Percentiles rank a stretch among this genome's conserved stretches.
These are phyloP conservation scores for Zygotorulaspora mrakii DNA, from an alignment of 1,139 yeast species.

Conservation along the genomic window DNA sequence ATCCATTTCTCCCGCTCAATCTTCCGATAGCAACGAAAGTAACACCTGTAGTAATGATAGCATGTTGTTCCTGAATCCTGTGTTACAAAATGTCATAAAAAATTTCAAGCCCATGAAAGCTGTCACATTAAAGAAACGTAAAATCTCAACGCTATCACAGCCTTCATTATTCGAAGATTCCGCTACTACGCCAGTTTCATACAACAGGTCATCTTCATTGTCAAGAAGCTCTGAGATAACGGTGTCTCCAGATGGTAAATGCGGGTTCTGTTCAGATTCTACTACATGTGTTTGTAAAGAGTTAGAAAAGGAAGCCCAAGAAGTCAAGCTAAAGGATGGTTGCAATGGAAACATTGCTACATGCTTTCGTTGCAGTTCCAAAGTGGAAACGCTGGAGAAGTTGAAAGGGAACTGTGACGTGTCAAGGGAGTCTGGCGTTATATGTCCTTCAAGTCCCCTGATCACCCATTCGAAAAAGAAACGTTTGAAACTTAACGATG, in stretches of 20 bases:
- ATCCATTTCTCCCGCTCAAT: too few relatives aligned
- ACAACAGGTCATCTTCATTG: background rate
- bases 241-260: slow-evolving; percentile 37
- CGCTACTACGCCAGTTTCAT: background rate
- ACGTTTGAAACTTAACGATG: background rate
- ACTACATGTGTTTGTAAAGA: slow-evolving; percentile 92
- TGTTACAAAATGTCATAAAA: slow-evolving; percentile 39
- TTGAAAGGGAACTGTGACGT: background rate
- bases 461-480: background rate
- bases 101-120: slow-evolving; percentile 57
- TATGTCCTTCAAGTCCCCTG: background rate
- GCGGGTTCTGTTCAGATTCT: slow-evolving; percentile 92
- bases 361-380: slow-evolving; percentile 23
- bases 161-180: slow-evolving; percentile 12
- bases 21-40: background rate
- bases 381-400: slow-evolving; percentile 17
- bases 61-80: slow-evolving; percentile 14
- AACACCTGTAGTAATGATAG: too few relatives aligned
- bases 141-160: slow-evolving; percentile 2
- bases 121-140: slow-evolving; percentile 48
- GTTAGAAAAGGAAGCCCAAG: slow-evolving; percentile 46
- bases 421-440: slow-evolving; percentile 66
- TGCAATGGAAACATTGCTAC: slow-evolving; percentile 18
- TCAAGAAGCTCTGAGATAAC: slow-evolving; percentile 10
- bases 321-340: background rate